phyloP scores from a whole-genome alignment of 1,139 yeast species.

The Geotrichum histeridarum region DNA sequence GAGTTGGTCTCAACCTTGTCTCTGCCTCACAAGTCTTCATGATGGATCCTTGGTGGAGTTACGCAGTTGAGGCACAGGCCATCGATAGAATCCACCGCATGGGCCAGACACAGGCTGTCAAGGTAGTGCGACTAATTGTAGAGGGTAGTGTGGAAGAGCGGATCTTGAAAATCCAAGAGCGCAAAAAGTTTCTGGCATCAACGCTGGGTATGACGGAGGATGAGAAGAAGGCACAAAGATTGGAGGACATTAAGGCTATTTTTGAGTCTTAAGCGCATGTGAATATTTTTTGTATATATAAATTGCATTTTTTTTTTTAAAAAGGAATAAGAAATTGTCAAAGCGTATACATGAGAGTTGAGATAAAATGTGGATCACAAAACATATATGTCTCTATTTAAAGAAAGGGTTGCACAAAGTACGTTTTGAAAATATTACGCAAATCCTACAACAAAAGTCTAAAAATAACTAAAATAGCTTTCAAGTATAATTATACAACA shows the following conservation, averaged over 20 bases:
- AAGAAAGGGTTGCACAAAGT: no score
- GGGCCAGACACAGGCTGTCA: conserved; percentile 73
- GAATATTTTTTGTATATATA: background rate
- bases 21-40: conserved; percentile 80
- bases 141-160: conserved; percentile 84
- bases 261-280: conserved; percentile 44
- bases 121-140: conserved; percentile 74
- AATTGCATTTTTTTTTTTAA: background rate
- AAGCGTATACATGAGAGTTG: background rate
- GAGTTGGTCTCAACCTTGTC: conserved; percentile 87
- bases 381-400: no score
- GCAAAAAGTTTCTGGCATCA: conserved; percentile 80
- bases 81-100: conserved; percentile 90
- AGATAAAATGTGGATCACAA: background rate
- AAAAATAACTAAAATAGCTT: no score
- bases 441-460: no score
- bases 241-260: conserved; percentile 75
- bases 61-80: conserved; percentile 90
- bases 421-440: no score
- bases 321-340: no score
- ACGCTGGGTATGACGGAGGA: conserved; percentile 77
- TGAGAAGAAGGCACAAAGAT: conserved; percentile 63
- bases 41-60: conserved; percentile 99
- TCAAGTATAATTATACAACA: no score
- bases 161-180: conserved; percentile 81